Base-by-base conservation (phyloP, 306 rosid genomes). In the Fragaria ananassa region DNA sequence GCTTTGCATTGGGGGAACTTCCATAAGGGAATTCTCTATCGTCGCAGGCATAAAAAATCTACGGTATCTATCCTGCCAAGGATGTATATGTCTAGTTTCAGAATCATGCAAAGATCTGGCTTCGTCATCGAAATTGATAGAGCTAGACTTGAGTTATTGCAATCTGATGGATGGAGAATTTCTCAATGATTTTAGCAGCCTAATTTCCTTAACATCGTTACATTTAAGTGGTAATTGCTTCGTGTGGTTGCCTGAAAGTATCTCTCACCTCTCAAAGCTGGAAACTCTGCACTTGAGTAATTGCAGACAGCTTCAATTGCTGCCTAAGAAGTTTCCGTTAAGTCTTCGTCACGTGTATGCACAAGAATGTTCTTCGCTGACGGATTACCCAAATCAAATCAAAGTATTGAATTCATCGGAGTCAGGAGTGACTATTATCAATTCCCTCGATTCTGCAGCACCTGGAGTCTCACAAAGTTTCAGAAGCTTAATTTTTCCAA, bases 1-100 rank as follows among this genome's bases (percentile, higher is more conserved):
- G 49, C 68, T 82, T 68, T 51, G 61, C 21, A 63, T 63, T 17
- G 60, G 79, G n/a, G 41, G 56, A 71, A 77, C 85, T 46, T 44
- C 68, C 34, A 17, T 81, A 31, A 77, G 58, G 13, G 50, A 72
- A 5, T 51, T 34, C 2, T 72, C 80, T 10, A 65, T 66, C 49
- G 21, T 81, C n/a, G 31, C 9, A n/a, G 75, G 47, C 25, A 8
- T 77, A 19, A 37, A 8, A 1, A 77, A 77, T 31, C 61, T 81
- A 0, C 12, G 66, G 60, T 23, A 6, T n/a, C 17, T 77, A 34
- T 67, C 23, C 10, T 42, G 58, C 31, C 44, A 1, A 11, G 57
- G 66, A 23, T 76, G 78, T 34, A 12, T 65, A 35, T 31, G 12
- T 23, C 72, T 45, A 1, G 19, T 45, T 2, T 44, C 27, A 11